Evolutionary conservation across 257 asterid species (phyloP), one percentile per base, ranked within the genome.

Genomic region (Solanum rostratum): DNA sequence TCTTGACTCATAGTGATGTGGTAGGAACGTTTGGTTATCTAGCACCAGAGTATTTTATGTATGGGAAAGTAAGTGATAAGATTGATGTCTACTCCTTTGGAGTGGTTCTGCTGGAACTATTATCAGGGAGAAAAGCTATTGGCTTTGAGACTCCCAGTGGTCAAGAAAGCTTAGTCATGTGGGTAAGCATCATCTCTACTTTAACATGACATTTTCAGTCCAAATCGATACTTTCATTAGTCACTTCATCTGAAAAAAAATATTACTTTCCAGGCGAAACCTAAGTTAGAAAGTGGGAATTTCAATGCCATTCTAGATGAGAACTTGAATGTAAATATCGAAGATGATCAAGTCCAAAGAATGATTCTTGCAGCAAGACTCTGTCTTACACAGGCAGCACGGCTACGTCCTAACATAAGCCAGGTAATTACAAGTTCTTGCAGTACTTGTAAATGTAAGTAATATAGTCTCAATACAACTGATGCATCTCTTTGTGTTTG

Each of bases 21-120:
- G 95, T 95, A 1, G 99, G 99, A 87, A 97, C 99, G 18, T 97
- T 97, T 78, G 99, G 99, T 33, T 97, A 97, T 89, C 97, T 97
- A 11, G 99, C 99, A 41, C 99, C 99, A 0, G 99, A 97, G 89
- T 97, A 97, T 86, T 95, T 97, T 71, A 94, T 97, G 99, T 97
- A 93, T 63, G 99, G 99, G 7, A 94, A 94, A 91, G 93, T 97
- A 29, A 97, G 99, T 22, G 95, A 94, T 87, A 97, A 95, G 92
- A 92, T 97, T 60, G 99, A 97, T 81, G 97, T 97, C 19, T 97
- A 93, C 84, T 97, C 99, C 65, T 97, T 94, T 30, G 99, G 99
- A 9, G 99, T 97, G 24, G 98, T 97, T 83, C 92, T 97, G 29
- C 91, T 97, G 52, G 99, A 97, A 88, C 84, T 97, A 89, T 87